A percentile compares a stretch with the other conserved stretches of the same genome.
These are phyloP conservation scores for Drechslerella dactyloides DNA, from an alignment of 2,329 filamentous ascomycete species.

Conservation along the genomic window DNA sequence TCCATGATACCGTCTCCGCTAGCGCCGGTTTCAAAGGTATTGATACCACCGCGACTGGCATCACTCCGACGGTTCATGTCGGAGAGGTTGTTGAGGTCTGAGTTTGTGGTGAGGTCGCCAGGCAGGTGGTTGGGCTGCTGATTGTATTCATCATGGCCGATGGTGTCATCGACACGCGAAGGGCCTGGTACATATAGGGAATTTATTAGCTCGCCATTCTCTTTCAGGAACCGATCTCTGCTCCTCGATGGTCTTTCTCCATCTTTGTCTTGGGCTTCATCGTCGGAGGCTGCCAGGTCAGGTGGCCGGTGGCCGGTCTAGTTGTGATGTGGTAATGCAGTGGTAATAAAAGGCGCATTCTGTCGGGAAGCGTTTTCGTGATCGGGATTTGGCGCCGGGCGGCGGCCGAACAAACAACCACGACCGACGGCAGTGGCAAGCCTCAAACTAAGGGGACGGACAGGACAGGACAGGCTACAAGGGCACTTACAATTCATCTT, in stretches of 20 bases:
- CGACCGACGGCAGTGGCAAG: neutral
- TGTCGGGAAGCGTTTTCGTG: conserved; percentile 5
- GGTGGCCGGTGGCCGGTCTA: too few species aligned
- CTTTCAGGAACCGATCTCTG: neutral
- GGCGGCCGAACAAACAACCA: conserved; percentile 2
- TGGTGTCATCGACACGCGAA: conserved; percentile 60
- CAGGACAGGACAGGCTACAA: neutral
- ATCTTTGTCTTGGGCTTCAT: neutral
- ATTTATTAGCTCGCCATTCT: conserved; percentile 17
- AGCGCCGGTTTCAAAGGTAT: conserved; percentile 39
- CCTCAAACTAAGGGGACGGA: neutral
- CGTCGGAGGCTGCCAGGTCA: too few species aligned
- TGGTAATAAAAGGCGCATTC: conserved; percentile 1
- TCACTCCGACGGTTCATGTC: conserved; percentile 57
- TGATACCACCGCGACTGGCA: conserved; percentile 41
- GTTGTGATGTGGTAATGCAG: neutral
- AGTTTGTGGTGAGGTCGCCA: conserved; percentile 66
- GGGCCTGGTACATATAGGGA: conserved; percentile 55
- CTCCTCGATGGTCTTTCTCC: neutral
- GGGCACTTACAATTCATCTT: conserved; percentile 3
- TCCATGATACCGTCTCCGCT: conserved; percentile 36
- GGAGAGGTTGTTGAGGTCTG: conserved; percentile 64
- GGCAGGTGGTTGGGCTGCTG: conserved; percentile 65
- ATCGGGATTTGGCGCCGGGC: conserved; percentile 2
- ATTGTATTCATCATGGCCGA: conserved; percentile 62